Base-by-base conservation (phyloP, 176 grass and related monocot species). In the Avena sativa region DNA sequence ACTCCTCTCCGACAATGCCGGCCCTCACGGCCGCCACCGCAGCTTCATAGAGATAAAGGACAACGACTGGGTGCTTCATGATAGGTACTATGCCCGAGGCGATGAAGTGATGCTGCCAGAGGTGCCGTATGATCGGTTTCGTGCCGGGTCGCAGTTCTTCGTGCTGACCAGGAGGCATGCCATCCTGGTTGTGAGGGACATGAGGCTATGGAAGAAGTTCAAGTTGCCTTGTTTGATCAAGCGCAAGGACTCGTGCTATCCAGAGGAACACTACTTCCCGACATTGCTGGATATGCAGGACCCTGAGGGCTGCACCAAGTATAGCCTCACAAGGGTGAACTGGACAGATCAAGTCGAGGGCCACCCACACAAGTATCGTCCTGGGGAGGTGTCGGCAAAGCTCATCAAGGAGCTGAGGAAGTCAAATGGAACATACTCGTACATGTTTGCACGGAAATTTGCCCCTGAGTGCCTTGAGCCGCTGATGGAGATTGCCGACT, bases 41-140 rank as follows among this genome's bases (percentile, higher is more conserved):
- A 98, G 96, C 79, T 98, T 92, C 92, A 98, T 98, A n/a, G 96
- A 96, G 88, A 98, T 98, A 25, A 89, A 90, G 75, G 86, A 95
- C 49, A 90, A 93, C 16, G 90, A 84, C 51, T 88, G 87, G 30
- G 83, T 56, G 21, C 87, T 98, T 6, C 86, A 84, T 61, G 91
- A 95, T 51, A 91, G 96, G 17, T 98, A 98, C 87, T 89, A 92
- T n/a, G 96, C 96, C 17, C 90, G 93, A 11, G 96, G 96, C 6
- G 90, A 96, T 0, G 72, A 87, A 10, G 86, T 85, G 30, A 98
- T 98, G 96, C 88, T 96, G 20, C 96, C 93, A 0, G 96, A 98
- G 85, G 92, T 98, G 26, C 93, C 96, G 0, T 98, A 92, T 26
- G 88, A 88, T 8, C 84, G 79, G 43, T 98, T 98, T 51, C 93